Conservation (phyloP, 2,329 filamentous ascomycete genomes). For the Monilinia vaccinii-corymbosi region DNA sequence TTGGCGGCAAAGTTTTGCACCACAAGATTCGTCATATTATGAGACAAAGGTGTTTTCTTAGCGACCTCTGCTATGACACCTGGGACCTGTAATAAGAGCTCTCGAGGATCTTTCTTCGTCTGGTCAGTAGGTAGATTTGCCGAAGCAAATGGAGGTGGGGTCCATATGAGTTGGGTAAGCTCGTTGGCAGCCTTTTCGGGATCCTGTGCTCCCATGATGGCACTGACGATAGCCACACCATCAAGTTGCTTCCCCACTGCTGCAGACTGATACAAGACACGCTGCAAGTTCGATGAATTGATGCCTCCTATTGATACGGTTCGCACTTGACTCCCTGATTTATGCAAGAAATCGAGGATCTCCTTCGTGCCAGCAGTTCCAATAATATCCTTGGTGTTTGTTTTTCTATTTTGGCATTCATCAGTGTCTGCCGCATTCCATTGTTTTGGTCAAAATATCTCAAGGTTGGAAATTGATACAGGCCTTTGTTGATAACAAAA, state of each 20-base stretch:
- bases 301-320: conserved; percentile 87
- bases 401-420: conserved; percentile 49
- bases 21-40: conserved; percentile 97
- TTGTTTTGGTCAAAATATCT: not conserved
- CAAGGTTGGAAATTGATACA: not conserved
- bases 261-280: conserved; percentile 62
- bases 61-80: conserved; percentile 52
- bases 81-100: conserved; percentile 18
- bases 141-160: conserved; percentile 24
- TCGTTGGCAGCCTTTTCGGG: conserved; percentile 53
- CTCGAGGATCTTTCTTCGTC: conserved; percentile 20
- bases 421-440: not conserved
- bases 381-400: conserved; percentile 75
- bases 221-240: conserved; percentile 83
- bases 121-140: conserved; percentile 10
- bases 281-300: conserved; percentile 64
- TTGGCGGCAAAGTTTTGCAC: conserved; percentile 95
- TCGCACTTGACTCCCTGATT: conserved; percentile 35
- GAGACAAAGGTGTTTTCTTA: conserved; percentile 61
- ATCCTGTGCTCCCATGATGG: conserved; percentile 66
- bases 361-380: conserved; percentile 61
- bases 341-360: conserved; percentile 51
- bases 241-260: conserved; percentile 51
- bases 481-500: not conserved
- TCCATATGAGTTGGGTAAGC: conserved; percentile 46